These are phyloP conservation scores for Corymbia maculata DNA, from an alignment of 345 rosid genomes.

Conservation along the genomic window DNA sequence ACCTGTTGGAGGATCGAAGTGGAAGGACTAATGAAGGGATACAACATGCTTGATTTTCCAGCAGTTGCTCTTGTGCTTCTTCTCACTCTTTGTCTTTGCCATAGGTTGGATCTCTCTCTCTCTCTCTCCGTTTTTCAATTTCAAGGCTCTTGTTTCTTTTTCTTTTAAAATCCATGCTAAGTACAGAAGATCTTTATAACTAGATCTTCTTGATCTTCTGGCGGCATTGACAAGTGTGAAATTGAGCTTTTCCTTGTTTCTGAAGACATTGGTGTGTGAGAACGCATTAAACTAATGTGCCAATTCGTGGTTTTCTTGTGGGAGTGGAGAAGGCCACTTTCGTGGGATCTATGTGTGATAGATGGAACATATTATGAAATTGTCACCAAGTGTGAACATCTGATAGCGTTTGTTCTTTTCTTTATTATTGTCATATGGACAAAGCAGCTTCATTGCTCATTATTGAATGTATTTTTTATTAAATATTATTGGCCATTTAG, in stretches of 20 bases:
- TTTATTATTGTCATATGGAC: not conserved
- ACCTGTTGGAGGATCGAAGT: constrained; percentile 71
- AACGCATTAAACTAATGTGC: not conserved
- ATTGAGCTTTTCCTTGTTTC: not conserved
- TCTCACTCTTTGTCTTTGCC: constrained; percentile 79
- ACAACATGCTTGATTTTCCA: constrained; percentile 68
- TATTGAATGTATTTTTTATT: not conserved
- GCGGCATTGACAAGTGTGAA: not conserved
- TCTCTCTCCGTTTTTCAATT: not conserved
- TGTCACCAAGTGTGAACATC: not conserved
- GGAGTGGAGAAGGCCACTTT: not conserved
- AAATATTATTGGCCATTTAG: not conserved
- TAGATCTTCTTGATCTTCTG: not conserved
- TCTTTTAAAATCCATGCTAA: not conserved
- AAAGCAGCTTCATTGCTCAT: not conserved
- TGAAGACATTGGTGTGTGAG: not conserved
- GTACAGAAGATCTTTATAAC: not conserved
- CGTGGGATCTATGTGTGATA: not conserved
- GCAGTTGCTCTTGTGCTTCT: constrained; percentile 82
- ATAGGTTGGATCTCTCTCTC: constrained; percentile 30
- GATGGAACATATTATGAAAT: not conserved
- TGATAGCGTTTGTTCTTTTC: not conserved
- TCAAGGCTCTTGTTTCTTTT: not conserved
- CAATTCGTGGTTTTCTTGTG: not conserved
- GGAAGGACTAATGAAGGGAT: constrained; percentile 45